Conservation (phyloP, 164 flowering plant genomes). For the Piper betle region DNA sequence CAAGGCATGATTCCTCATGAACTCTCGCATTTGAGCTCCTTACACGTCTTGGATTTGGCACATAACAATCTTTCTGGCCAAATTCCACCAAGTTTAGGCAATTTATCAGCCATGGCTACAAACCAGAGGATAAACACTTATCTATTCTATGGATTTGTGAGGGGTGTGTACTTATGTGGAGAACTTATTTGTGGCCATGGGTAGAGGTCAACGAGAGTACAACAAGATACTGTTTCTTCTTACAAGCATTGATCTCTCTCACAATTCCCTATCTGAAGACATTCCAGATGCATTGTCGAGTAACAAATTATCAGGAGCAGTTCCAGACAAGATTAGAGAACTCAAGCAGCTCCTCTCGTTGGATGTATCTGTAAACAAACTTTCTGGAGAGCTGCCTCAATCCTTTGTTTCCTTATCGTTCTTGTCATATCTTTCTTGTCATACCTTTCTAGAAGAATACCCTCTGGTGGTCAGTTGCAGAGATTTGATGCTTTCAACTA, state of each 20-base stretch:
- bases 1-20: neutral
- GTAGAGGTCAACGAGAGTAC: neutral
- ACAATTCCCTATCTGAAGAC: neutral
- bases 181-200: neutral
- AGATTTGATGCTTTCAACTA: neutral
- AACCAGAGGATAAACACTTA: neutral
- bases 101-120: neutral
- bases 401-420: slow-evolving; percentile 19
- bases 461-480: slow-evolving; percentile 18
- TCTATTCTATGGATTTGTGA: slow-evolving; percentile 1
- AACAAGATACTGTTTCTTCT: neutral
- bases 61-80: neutral
- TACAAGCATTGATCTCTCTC: slow-evolving; percentile 1
- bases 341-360: slow-evolving; percentile 22
- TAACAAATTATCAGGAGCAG: slow-evolving; percentile 11
- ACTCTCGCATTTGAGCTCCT: neutral
- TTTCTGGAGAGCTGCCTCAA: slow-evolving; percentile 34
- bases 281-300: neutral
- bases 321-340: slow-evolving; percentile 23
- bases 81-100: neutral
- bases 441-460: slow-evolving; percentile 35
- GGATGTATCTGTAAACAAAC: slow-evolving; percentile 33
- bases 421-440: slow-evolving; percentile 21
- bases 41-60: slow-evolving; percentile 4
- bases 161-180: slow-evolving; percentile 1